Base-by-base conservation (phyloP, 2,329 filamentous ascomycete species). In the Paramyrothecium roridum region DNA sequence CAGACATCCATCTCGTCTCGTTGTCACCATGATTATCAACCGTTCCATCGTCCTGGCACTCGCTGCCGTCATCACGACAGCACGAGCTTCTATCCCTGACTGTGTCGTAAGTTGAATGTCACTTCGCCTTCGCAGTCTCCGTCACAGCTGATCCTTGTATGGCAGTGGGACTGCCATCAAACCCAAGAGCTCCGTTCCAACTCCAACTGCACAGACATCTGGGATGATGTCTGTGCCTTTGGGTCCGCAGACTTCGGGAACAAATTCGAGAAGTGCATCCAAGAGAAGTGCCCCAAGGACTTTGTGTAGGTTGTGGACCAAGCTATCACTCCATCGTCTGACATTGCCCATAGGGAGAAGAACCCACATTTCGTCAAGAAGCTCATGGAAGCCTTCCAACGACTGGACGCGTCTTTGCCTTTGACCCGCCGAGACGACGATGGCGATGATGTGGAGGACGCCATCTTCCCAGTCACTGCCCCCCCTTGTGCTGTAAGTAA, bases 311-410 rank as follows among this genome's bases (percentile, higher is more conserved):
- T 13, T 43, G 7, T 13, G 7, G 7, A 6, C 37, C 13, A 8
- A 4, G n/a, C 12, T 43, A 4, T 43, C 37, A 17, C 13, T 4
- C 3, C 37, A 6, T 13, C 13, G 12, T 43, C 37, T 43, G n/a
- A 43, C 37, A 43, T 6, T 43, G 37, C 12, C 6, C 4, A 6
- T 13, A 50, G 46, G 49, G 21, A 22, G 10, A 8, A 54, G 48
- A 43, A 54, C 45, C 20, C 51, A 51, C 21, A 56, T 22, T 57
- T 61, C 53, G 56, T 56, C 50, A 54, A 58, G 54, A 20, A 34
- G 13, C 37, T 43, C 37, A 16, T 43, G 13, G n/a, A 43, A 43
- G 37, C 37, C 37, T 43, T 17, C 37, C 37, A 43, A 17, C 13
- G n/a, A 19, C 13, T 43, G 4, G 37, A 43, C 37, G 4, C 7